Evolutionary conservation across 805 yeast species (phyloP), one percentile per base, ranked within the genome.

Genomic region (Wickerhamomyces xylosicus): DNA sequence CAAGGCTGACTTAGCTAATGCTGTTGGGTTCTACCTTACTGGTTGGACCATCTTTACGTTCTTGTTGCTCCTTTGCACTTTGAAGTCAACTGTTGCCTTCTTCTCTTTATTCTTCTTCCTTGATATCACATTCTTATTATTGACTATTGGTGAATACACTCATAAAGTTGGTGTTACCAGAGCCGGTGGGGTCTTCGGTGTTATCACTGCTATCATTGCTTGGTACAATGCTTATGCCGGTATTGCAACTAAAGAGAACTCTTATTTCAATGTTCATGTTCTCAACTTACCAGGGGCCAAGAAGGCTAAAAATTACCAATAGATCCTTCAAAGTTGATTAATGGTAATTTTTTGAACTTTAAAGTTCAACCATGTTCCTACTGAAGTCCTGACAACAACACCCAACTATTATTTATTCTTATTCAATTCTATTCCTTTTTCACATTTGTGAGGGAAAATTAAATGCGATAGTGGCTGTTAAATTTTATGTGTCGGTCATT

Each of bases 11-110:
- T 56, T 71, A 19, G 56, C 50, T 9, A 63, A 69, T 47, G 84
- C 81, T 3, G 52, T 78, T 16, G 83, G 82, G 0, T 69, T 79
- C 52, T 79, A 60, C 52, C 51, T 79, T 29, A 41, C 77, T 15
- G 84, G 75, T 6, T 80, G 86, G 86, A 56, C 72, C 15, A 57
- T 79, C 22, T 77, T 80, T 58, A 77, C 85, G 0, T 64, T 70
- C 22, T 65, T 75, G 41, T 48, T 80, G 39, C 48, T 68, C 18
- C 36, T 74, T 33, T 67, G 76, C 50, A 79, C 85, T 3, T 50
- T 75, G 52, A 71, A 78, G 48, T 76, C 86, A 4, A 79, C 86
- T 2, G 67, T 77, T 17, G 76, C 80, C 37, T 76, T 79, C 63
- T 74, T 76, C 50, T 43, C 64, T 3, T 63, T 79, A 49, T 77